Percentiles rank a stretch among this genome's conserved stretches.
Conservation (phyloP, 1,139 yeast species). For the Magnusiomyces ingens region DNA sequence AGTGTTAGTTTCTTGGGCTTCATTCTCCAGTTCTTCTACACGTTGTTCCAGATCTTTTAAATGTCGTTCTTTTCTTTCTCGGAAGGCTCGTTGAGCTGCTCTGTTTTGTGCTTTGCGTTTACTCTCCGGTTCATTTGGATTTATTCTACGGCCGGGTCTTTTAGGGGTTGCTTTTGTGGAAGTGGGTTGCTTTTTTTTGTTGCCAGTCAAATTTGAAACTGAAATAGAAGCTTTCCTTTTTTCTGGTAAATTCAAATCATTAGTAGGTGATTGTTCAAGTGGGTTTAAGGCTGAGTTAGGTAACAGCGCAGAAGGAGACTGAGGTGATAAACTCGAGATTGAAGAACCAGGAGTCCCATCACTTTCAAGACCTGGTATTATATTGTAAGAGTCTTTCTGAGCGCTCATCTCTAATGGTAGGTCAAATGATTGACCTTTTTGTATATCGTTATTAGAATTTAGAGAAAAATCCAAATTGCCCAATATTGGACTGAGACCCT, state of each 20-base stretch:
- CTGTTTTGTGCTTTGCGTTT: slow-evolving; percentile 95
- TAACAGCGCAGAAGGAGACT: slow-evolving; percentile 7
- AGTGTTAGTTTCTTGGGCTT: slow-evolving; percentile 53
- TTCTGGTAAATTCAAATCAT: neutral
- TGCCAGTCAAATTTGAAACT: neutral
- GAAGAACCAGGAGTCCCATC: slow-evolving; percentile 12
- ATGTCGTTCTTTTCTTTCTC: slow-evolving; percentile 87
- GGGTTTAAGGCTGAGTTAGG: neutral
- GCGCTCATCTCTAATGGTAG: too few species aligned
- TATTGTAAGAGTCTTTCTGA: neutral
- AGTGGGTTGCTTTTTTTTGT: slow-evolving; percentile 23
- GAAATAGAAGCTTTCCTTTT: slow-evolving; percentile 13
- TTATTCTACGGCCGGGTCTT: slow-evolving; percentile 63
- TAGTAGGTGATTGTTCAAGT: neutral
- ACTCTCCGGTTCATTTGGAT: slow-evolving; percentile 69
- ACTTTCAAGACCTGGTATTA: slow-evolving; percentile 7
- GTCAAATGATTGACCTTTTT: too few species aligned
- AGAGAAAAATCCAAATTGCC: slow-evolving; percentile 2
- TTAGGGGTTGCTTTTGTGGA: neutral
- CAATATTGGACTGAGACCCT: neutral
- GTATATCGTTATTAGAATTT: neutral
- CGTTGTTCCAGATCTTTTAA: slow-evolving; percentile 81
- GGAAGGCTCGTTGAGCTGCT: slow-evolving; percentile 94
- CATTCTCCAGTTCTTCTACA: slow-evolving; percentile 63
- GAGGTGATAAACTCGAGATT: slow-evolving; percentile 12